Evolutionary conservation across 2,329 filamentous ascomycete genomes (phyloP), one percentile per base, ranked within the genome.

Genomic region (Xylariaceae sp.): DNA sequence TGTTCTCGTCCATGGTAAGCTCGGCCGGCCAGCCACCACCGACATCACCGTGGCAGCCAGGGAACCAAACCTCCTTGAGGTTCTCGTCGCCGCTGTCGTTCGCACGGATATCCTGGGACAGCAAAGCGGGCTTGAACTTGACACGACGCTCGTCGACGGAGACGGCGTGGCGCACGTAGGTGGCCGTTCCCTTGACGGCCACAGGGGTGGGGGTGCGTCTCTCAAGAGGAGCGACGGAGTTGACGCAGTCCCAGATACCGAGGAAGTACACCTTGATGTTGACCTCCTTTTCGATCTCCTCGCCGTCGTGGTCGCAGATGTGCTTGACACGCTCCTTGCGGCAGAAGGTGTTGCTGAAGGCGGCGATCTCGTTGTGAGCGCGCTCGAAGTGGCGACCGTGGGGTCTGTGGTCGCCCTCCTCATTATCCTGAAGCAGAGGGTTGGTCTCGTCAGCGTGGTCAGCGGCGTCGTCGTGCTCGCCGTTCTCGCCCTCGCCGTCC

Each of bases 191-290:
- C 30, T 66, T 67, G 0, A 75, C 73, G 0, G 73, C 69, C 1
- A 74, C 71, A 3, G 76, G 76, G 30, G 73, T 67, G n/a, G 69
- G 73, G 23, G 73, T 70, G 56, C 71, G 76, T 9, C 64, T 53
- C 59, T 77, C 75, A 30, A 77, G 61, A 11, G 77, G 72, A 5
- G 76, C 73, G 6, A 82, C 79, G 2, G 77, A 80, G 66, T 79
- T 81, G 48, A 83, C 80, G 60, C 77, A 80, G 64, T 83, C 80
- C 72, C 80, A 83, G 48, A 82, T 73, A 1, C 81, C 81, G n/a
- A 83, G 76, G 68, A 83, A 82, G 66, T 79, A 78, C 5, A 82
- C 75, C 50, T 76, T 77, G 53, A 81, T 67, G 11, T 68, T 68
- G 11, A 17, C 61, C 1, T 63, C 58, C 39, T 60, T 57, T 10